phyloP scores from a whole-genome alignment of 352 stramenopile species.

The Peronospora farinosa region DNA sequence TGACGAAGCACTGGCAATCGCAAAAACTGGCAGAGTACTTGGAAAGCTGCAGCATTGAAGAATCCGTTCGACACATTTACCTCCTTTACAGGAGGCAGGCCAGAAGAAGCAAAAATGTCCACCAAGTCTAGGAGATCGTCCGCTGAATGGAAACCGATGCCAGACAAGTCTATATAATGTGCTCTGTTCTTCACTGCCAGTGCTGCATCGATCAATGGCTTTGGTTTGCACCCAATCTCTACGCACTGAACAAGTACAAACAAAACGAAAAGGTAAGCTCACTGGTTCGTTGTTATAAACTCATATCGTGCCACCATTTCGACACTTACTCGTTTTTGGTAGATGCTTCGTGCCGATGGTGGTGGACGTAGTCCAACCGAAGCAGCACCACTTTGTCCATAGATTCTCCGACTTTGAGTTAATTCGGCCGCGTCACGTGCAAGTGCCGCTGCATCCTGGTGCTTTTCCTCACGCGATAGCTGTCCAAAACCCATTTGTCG shows the following conservation, averaged over 20 bases:
- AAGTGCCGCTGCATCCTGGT: slow-evolving; percentile 16
- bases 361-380: slow-evolving; percentile 8
- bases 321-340: slow-evolving; percentile 33
- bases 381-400: not conserved
- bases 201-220: slow-evolving; percentile 34
- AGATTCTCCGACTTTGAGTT: slow-evolving; percentile 5
- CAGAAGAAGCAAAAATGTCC: slow-evolving; percentile 33
- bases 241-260: slow-evolving; percentile 30
- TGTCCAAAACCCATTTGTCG: slow-evolving; percentile 54
- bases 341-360: slow-evolving; percentile 30
- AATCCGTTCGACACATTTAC: slow-evolving; percentile 58
- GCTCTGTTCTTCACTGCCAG: slow-evolving; percentile 33
- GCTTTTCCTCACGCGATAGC: slow-evolving; percentile 13
- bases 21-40: slow-evolving; percentile 42
- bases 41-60: slow-evolving; percentile 48
- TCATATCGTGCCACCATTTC: not conserved
- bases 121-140: slow-evolving; percentile 48
- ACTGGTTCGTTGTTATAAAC: not conserved
- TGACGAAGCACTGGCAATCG: slow-evolving; percentile 30
- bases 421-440: slow-evolving; percentile 30
- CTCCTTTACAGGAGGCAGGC: slow-evolving; percentile 33
- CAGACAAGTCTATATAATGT: slow-evolving; percentile 42
- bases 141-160: slow-evolving; percentile 46
- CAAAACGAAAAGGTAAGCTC: not conserved
- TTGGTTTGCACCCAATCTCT: slow-evolving; percentile 33